Conservation (phyloP, 768 basidiomycete species). For the Sarcodon sp. region DNA sequence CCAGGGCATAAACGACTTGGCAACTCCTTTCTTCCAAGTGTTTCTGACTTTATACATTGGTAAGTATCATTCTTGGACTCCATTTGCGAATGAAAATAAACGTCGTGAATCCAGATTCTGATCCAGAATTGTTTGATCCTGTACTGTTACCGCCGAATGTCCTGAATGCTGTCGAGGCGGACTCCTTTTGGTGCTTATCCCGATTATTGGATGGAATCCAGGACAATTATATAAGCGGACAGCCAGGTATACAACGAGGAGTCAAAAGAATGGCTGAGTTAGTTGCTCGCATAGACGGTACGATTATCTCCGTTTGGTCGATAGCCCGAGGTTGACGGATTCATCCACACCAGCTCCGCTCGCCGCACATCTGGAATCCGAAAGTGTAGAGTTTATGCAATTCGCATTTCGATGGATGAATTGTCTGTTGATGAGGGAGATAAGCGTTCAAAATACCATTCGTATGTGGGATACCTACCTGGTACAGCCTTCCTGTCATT, state of each 20-base stretch:
- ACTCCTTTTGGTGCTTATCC: slow-evolving; percentile 97
- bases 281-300: slow-evolving; percentile 81
- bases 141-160: slow-evolving; percentile 53
- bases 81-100: not conserved
- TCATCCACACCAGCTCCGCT: slow-evolving; percentile 49
- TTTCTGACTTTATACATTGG: slow-evolving; percentile 94
- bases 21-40: slow-evolving; percentile 95
- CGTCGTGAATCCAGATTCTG: slow-evolving; percentile 45
- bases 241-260: slow-evolving; percentile 92
- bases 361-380: slow-evolving; percentile 71
- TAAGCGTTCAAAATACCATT: slow-evolving; percentile 92
- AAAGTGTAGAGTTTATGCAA: slow-evolving; percentile 98
- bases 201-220: slow-evolving; percentile 94
- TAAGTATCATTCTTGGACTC: slow-evolving; percentile 18
- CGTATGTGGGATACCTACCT: slow-evolving; percentile 99
- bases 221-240: slow-evolving; percentile 94
- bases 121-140: slow-evolving; percentile 85
- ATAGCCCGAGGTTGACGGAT: not conserved
- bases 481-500: slow-evolving; percentile 32
- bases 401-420: slow-evolving; percentile 99
- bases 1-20: slow-evolving; percentile 98
- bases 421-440: slow-evolving; percentile 94
- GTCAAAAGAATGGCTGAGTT: slow-evolving; percentile 92
- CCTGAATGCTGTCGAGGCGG: slow-evolving; percentile 85
- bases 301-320: slow-evolving; percentile 11